phyloP scores from a whole-genome alignment of 75 land plant species.

The Selaginella moellendorffii region DNA sequence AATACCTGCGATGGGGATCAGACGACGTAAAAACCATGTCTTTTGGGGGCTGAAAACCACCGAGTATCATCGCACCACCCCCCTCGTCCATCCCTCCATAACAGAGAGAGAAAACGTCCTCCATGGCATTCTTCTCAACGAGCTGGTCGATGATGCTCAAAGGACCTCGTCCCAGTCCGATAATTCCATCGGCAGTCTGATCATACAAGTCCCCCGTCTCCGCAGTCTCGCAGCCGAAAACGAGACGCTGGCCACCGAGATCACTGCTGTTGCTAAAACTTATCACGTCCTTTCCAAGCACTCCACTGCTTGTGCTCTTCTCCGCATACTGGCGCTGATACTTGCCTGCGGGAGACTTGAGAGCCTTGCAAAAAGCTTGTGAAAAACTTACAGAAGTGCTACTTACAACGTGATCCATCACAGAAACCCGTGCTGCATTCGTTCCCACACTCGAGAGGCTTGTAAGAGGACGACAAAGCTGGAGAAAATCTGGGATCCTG shows the following conservation, averaged over 20 bases:
- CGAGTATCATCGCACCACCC: conserved; percentile 96
- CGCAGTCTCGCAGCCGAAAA: conserved; percentile 88
- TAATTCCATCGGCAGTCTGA: conserved; percentile 98
- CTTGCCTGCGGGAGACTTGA: too few relatives aligned
- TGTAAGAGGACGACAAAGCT: conserved; percentile 56
- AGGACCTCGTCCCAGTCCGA: conserved; percentile 87
- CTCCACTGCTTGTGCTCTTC: conserved; percentile 88
- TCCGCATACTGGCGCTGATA: conserved; percentile 91
- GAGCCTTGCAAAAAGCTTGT: too few relatives aligned
- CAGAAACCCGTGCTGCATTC: conserved; percentile 39
- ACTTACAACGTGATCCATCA: conserved; percentile 39
- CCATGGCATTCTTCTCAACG: conserved; percentile 55
- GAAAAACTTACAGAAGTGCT: too few relatives aligned
- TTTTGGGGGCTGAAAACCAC: conserved; percentile 47
- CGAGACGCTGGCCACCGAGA: conserved; percentile 49
- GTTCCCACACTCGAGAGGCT: conserved; percentile 50
- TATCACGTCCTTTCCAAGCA: conserved; percentile 63
- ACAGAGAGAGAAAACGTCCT: conserved; percentile 79
- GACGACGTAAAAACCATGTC: conserved; percentile 81
- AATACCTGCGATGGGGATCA: conserved; percentile 80
- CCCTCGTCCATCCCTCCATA: conserved; percentile 96
- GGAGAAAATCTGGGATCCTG: conserved; percentile 93
- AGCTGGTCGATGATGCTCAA: conserved; percentile 94
- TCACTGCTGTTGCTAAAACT: conserved; percentile 71
- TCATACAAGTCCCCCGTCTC: conserved; percentile 86